These are phyloP conservation scores for Linderniella brevidens DNA, from an alignment of 257 asterid genomes.

Conservation along the genomic window DNA sequence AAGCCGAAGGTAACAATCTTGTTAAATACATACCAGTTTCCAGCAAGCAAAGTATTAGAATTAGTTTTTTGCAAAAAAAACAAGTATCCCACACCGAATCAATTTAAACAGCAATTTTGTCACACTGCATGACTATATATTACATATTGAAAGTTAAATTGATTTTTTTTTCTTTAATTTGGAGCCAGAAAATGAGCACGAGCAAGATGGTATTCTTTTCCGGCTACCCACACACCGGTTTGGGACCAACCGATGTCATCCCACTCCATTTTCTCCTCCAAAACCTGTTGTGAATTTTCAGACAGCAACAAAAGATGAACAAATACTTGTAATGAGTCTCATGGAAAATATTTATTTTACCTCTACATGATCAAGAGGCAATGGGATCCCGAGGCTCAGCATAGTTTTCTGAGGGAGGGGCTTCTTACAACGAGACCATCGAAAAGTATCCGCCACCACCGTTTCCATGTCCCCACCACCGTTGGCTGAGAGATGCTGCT, in stretches of 20 bases:
- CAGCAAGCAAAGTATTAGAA: no score
- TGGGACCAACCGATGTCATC: constrained; percentile 79
- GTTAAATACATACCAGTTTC: no score
- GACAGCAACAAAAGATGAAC: no score
- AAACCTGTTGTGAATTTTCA: constrained; percentile 42
- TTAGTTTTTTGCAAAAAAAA: no score
- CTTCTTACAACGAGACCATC: constrained; percentile 79
- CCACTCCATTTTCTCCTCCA: constrained; percentile 86
- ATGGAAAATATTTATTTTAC: no score
- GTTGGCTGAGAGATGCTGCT: constrained; percentile 38
- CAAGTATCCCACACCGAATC: no score
- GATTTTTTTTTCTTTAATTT: no score
- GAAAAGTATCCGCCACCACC: constrained; percentile 42
- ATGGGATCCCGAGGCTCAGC: constrained; percentile 65
- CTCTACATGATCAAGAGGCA: constrained; percentile 75
- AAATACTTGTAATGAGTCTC: no score
- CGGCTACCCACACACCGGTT: constrained; percentile 71
- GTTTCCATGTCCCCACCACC: constrained; percentile 43
- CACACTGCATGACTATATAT: no score
- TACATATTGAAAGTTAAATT: no score
- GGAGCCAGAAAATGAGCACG: constrained; percentile 77
- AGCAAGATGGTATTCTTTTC: constrained; percentile 66
- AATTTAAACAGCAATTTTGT: no score
- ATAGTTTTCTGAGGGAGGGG: constrained; percentile 55
- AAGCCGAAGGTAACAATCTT: no score